phyloP scores from a whole-genome alignment of 2,329 filamentous ascomycete genomes.

The Apiospora marii region DNA sequence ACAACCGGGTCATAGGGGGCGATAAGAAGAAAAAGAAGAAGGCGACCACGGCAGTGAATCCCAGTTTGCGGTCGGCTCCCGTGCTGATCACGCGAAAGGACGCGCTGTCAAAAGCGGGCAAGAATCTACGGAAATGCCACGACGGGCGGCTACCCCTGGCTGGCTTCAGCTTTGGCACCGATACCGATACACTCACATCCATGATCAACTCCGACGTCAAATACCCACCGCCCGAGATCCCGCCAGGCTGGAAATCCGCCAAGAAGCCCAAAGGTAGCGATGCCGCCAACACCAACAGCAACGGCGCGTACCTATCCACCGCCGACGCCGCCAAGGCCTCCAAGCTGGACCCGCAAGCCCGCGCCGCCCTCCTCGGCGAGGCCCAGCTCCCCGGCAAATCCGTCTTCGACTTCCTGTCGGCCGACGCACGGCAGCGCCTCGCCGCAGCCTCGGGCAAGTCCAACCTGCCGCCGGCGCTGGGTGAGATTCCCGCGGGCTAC shows the following conservation, averaged over 20 bases:
- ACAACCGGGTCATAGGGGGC: constrained; percentile 81
- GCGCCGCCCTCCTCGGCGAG: constrained; percentile 85
- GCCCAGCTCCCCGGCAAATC: constrained; percentile 86
- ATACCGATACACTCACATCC: constrained; percentile 54
- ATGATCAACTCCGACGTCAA: constrained; percentile 50
- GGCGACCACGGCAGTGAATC: constrained; percentile 64
- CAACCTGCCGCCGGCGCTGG: constrained; percentile 79
- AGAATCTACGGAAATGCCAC: constrained; percentile 74
- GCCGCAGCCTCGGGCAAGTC: constrained; percentile 76
- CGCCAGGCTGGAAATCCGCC: constrained; percentile 75
- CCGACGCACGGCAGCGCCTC: constrained; percentile 78
- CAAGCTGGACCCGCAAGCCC: constrained; percentile 75
- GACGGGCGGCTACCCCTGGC: constrained; percentile 83
- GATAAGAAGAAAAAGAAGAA: constrained; percentile 74
- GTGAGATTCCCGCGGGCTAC: constrained; percentile 75
- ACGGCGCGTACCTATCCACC: constrained; percentile 67
- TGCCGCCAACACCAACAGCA: not conserved
- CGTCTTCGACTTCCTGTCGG: constrained; percentile 90
- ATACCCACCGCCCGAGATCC: constrained; percentile 73
- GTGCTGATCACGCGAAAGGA: constrained; percentile 77
- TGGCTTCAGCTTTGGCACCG: constrained; percentile 74
- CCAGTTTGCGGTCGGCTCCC: constrained; percentile 70
- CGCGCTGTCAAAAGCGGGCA: constrained; percentile 45
- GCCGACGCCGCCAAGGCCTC: constrained; percentile 82
- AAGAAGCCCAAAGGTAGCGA: constrained; percentile 50